Evolutionary conservation across 805 yeast genomes (phyloP).

Genomic region (Teunomyces stri): DNA sequence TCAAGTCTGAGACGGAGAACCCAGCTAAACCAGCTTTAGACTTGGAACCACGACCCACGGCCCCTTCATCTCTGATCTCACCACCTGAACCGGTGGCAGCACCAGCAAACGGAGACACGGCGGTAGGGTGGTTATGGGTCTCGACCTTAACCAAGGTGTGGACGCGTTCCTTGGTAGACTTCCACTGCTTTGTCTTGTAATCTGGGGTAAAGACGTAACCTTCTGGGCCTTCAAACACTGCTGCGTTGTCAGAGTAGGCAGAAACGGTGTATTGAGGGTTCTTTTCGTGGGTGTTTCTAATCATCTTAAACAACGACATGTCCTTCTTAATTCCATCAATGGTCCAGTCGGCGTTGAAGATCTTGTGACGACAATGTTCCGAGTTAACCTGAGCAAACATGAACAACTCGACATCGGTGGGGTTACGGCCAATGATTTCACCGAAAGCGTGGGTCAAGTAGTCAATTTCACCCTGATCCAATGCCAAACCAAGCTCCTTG

Average conservation of each 20-base stretch:
- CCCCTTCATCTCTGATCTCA: conserved; percentile 99
- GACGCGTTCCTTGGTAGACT: conserved; percentile 68
- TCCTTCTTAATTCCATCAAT: conserved; percentile 80
- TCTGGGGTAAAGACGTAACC: conserved; percentile 82
- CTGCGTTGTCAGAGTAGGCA: conserved; percentile 97
- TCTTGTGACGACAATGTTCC: conserved; percentile 98
- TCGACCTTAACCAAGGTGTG: conserved; percentile 94
- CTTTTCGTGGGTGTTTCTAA: conserved; percentile 83
- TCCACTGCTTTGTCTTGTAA: conserved; percentile 68
- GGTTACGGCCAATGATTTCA: conserved; percentile 73
- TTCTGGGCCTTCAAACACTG: conserved; percentile 82
- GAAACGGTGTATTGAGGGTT: conserved; percentile 81
- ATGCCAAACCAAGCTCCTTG: conserved; percentile 84
- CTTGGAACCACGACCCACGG: conserved; percentile 97
- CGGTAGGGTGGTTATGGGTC: conserved; percentile 99
- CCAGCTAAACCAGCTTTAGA: conserved; percentile 96
- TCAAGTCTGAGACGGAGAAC: conserved; percentile 84
- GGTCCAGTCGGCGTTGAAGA: conserved; percentile 97
- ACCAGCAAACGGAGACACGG: conserved; percentile 98
- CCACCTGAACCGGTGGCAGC: conserved; percentile 99
- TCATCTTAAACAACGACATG: conserved; percentile 84
- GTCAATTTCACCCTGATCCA: conserved; percentile 89
- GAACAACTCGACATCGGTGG: conserved; percentile 95
- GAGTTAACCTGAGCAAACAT: conserved; percentile 99
- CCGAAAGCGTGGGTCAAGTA: conserved; percentile 83